Evolutionary conservation across 345 rosid genomes (phyloP).

Genomic region (Eucalyptus fibrosa): DNA sequence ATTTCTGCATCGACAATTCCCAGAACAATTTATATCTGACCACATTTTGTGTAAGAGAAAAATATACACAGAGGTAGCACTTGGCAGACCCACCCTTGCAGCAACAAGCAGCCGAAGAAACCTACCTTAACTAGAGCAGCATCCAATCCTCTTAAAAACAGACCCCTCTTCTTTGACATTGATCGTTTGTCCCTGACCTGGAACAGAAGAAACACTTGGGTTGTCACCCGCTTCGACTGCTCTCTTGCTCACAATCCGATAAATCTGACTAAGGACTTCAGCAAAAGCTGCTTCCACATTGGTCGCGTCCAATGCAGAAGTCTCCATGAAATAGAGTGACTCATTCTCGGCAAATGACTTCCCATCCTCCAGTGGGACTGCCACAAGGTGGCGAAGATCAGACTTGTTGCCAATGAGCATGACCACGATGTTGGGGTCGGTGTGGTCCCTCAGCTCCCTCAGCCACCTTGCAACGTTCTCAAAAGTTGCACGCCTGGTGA

Average conservation of each 20-base stretch:
- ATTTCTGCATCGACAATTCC: not conserved
- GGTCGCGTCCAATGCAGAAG: slow-evolving; percentile 36
- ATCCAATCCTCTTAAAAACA: slow-evolving; percentile 11
- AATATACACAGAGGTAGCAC: not conserved
- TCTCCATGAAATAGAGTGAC: slow-evolving; percentile 38
- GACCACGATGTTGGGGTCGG: not conserved
- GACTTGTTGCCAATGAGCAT: not conserved
- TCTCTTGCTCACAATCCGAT: slow-evolving; percentile 33
- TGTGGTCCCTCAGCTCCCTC: not conserved
- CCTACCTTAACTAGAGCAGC: slow-evolving; percentile 20
- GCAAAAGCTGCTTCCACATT: slow-evolving; percentile 41
- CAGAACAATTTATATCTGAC: not conserved
- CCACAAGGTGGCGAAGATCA: not conserved
- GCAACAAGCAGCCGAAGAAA: not conserved
- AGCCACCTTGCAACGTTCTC: slow-evolving; percentile 38
- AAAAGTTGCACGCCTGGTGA: slow-evolving; percentile 33
- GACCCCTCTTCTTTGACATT: slow-evolving; percentile 29
- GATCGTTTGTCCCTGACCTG: slow-evolving; percentile 24
- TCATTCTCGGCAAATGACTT: slow-evolving; percentile 34
- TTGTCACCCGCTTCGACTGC: slow-evolving; percentile 30
- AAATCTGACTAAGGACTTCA: slow-evolving; percentile 34
- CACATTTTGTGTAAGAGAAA: not conserved
- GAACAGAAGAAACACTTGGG: slow-evolving; percentile 9
- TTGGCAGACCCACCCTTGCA: not conserved
- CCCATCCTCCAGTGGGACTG: slow-evolving; percentile 28